phyloP scores from a whole-genome alignment of 2,329 filamentous ascomycete species.

The Fusarium subglutinans region DNA sequence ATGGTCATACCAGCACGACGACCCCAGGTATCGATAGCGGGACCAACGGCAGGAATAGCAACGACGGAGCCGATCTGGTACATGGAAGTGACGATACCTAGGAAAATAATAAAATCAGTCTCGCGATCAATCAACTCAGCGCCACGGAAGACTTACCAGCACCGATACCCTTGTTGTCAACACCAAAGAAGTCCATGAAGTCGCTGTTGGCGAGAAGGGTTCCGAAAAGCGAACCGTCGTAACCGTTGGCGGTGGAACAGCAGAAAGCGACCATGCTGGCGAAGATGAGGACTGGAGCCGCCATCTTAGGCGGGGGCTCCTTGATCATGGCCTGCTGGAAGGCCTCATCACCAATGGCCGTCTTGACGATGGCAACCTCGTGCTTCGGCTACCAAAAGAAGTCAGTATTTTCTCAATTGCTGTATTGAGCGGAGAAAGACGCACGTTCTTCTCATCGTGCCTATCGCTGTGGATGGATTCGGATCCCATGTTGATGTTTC shows the following conservation, averaged over 20 bases:
- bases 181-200: conserved; percentile 62
- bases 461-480: conserved; percentile 29
- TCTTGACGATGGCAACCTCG: conserved; percentile 31
- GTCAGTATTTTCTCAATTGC: not conserved
- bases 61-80: conserved; percentile 61
- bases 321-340: conserved; percentile 45
- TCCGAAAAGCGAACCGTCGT: conserved; percentile 61
- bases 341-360: conserved; percentile 39
- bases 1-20: conserved; percentile 58
- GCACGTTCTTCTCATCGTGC: conserved; percentile 25
- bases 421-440: not conserved
- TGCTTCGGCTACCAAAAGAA: not conserved
- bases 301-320: conserved; percentile 40
- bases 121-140: too few species aligned
- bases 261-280: conserved; percentile 42
- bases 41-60: conserved; percentile 59
- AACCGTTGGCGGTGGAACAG: conserved; percentile 45
- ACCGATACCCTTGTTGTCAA: conserved; percentile 37
- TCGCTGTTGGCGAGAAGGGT: conserved; percentile 57
- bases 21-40: conserved; percentile 58
- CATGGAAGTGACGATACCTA: conserved; percentile 49
- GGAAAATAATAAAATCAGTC: too few species aligned
- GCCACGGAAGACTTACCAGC: too few species aligned
- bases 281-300: conserved; percentile 31
- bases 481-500: conserved; percentile 31